A percentile compares a stretch with the other conserved stretches of the same genome.
phyloP scores from a whole-genome alignment of 345 rosid genomes.

The Angophora floribunda region DNA sequence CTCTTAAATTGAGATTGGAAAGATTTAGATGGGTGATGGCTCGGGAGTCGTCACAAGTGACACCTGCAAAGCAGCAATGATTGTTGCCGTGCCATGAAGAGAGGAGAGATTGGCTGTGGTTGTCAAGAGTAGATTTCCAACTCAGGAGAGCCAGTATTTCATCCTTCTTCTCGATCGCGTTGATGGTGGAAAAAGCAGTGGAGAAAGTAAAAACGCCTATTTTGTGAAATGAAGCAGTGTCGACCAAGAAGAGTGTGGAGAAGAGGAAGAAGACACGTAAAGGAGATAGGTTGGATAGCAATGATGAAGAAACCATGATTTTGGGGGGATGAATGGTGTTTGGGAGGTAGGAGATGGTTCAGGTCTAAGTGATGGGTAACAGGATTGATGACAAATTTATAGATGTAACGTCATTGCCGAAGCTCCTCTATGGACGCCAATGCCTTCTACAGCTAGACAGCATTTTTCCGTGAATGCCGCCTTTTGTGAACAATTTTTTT shows the following conservation, averaged over 20 bases:
- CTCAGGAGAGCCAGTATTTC: not conserved
- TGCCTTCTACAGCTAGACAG: too few species aligned
- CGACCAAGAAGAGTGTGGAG: rapidly evolving
- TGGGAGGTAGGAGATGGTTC: not conserved
- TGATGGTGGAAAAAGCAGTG: not conserved
- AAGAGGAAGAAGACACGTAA: not conserved
- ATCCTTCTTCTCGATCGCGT: rapidly evolving
- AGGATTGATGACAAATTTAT: not conserved
- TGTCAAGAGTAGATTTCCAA: not conserved
- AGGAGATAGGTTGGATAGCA: not conserved
- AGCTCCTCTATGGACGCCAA: not conserved
- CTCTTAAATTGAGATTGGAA: not conserved
- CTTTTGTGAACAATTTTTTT: too few species aligned
- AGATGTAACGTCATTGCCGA: not conserved
- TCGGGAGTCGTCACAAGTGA: rapidly evolving
- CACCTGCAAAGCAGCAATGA: rapidly evolving
- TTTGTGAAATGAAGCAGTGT: not conserved
- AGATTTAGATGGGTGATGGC: not conserved
- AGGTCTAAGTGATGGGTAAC: not conserved
- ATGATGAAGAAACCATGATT: not conserved
- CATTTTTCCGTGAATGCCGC: too few species aligned
- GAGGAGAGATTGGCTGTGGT: rapidly evolving
- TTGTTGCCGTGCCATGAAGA: not conserved
- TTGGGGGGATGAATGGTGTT: rapidly evolving
- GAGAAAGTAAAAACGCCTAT: not conserved